phyloP scores from a whole-genome alignment of 225 moss, liverwort and hornwort genomes.

The Bryum argenteum region DNA sequence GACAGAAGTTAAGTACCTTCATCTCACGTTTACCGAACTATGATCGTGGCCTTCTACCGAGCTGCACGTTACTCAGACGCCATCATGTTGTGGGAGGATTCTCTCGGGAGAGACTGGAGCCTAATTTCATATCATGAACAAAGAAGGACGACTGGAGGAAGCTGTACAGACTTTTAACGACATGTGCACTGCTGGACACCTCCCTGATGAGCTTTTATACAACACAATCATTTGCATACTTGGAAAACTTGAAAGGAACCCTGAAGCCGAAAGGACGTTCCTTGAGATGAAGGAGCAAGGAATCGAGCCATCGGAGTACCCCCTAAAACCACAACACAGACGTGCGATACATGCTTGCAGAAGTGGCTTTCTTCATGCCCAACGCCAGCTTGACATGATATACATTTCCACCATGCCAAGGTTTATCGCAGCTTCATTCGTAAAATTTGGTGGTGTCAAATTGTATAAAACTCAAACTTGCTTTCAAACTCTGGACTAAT shows the following conservation, averaged over 20 bases:
- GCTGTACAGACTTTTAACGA: constrained; percentile 64
- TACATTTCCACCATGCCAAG: constrained; percentile 16
- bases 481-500: constrained; percentile 13
- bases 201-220: constrained; percentile 73
- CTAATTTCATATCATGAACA: constrained; percentile 64
- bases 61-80: no score
- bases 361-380: constrained; percentile 61
- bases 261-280: constrained; percentile 60
- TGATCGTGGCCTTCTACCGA: no score
- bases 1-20: constrained; percentile 70
- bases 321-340: no score
- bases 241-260: constrained; percentile 71
- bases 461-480: neutral
- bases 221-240: constrained; percentile 76
- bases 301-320: constrained; percentile 71
- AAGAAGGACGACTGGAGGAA: constrained; percentile 68
- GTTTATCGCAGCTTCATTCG: constrained; percentile 12
- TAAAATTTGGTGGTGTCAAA: neutral
- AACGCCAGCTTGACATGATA: constrained; percentile 25
- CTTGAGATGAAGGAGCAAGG: constrained; percentile 76
- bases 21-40: no score
- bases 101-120: constrained; percentile 67
- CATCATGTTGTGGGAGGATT: constrained; percentile 81
- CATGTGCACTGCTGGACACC: no score
- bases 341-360: constrained; percentile 80